Base-by-base conservation (phyloP, 805 yeast genomes). In the Hanseniaspora singularis region DNA sequence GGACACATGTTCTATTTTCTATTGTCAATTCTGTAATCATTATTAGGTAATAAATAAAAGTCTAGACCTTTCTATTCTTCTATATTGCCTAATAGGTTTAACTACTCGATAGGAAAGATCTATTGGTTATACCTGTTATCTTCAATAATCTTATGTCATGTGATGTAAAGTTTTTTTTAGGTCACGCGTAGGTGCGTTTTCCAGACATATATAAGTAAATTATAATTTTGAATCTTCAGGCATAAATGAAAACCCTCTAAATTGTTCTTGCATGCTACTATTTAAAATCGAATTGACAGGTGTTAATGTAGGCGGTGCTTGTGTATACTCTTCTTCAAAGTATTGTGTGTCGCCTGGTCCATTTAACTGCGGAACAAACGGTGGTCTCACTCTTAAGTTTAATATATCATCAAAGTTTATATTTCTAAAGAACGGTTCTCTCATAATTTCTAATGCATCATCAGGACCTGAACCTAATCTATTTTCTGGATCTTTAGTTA, bases 241-340 rank as follows among this genome's bases (percentile, higher is more conserved):
- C 56, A 82, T 76, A 63, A 87, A 89, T 1, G 96, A 86, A 66
- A 92, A 92, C 5, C 98, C 97, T 38, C 96, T 97, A 69, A 92
- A 92, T 65, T 92, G 97, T 60, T 82, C 78, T 64, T 92, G 98
- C n/a, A 92, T 95, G 56, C 88, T 77, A 55, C 87, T 97, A 57
- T 94, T 83, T 52, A 92, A 71, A 54, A 74, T 85, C 58, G 85
- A 94, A 61, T 88, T 94, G 15, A 88, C 96, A 11, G 92, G 96
- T 51, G 95, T 83, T 61, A 92, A 98, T 54, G 84, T 80, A 3
- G 98, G 97, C 55, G 80, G 77, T 58, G 92, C 98, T 57, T 71
- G 80, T 5, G 98, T 92, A 60, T 92, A 92, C 58, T 83, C 94
- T 52, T 77, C 75, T 60, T 89, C 96, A 57, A 92, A 92, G 62